phyloP scores from a whole-genome alignment of 495 filamentous ascomycete genomes.

The Penicillium cosmopolitanum region DNA sequence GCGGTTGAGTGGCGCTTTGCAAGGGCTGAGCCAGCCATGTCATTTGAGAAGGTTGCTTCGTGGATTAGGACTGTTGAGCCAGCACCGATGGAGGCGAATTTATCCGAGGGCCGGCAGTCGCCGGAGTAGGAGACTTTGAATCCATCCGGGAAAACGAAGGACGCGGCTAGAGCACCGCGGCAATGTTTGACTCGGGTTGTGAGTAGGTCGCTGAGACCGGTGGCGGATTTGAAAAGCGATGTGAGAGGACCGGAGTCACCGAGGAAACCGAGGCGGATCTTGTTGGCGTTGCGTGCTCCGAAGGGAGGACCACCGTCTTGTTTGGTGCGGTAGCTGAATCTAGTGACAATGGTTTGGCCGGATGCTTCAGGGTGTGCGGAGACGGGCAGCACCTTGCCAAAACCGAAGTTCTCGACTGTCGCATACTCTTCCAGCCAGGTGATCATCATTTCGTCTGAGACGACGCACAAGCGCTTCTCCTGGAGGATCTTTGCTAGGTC shows the following conservation, averaged over 20 bases:
- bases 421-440: slow-evolving; percentile 78
- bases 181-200: slow-evolving; percentile 76
- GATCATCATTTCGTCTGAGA: slow-evolving; percentile 67
- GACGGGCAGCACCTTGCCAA: slow-evolving; percentile 59
- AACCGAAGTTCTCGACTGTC: slow-evolving; percentile 75
- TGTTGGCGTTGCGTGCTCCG: slow-evolving; percentile 20
- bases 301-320: slow-evolving; percentile 34
- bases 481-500: slow-evolving; percentile 40
- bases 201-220: slow-evolving; percentile 47
- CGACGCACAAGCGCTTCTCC: slow-evolving; percentile 58
- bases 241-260: slow-evolving; percentile 32
- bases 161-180: slow-evolving; percentile 71
- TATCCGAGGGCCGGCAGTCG: slow-evolving; percentile 78
- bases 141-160: slow-evolving; percentile 72
- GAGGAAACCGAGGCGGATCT: slow-evolving; percentile 33
- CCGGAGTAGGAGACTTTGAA: slow-evolving; percentile 93
- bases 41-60: slow-evolving; percentile 94
- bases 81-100: slow-evolving; percentile 70
- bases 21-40: slow-evolving; percentile 71
- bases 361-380: slow-evolving; percentile 23
- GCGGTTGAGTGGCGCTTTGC: slow-evolving; percentile 92
- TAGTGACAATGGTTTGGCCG: slow-evolving; percentile 24
- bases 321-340: slow-evolving; percentile 36
- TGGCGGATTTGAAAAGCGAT: slow-evolving; percentile 41
- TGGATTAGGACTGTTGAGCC: slow-evolving; percentile 85